Base-by-base conservation (phyloP, 805 yeast species). In the Metschnikowia drakensbergensis region DNA sequence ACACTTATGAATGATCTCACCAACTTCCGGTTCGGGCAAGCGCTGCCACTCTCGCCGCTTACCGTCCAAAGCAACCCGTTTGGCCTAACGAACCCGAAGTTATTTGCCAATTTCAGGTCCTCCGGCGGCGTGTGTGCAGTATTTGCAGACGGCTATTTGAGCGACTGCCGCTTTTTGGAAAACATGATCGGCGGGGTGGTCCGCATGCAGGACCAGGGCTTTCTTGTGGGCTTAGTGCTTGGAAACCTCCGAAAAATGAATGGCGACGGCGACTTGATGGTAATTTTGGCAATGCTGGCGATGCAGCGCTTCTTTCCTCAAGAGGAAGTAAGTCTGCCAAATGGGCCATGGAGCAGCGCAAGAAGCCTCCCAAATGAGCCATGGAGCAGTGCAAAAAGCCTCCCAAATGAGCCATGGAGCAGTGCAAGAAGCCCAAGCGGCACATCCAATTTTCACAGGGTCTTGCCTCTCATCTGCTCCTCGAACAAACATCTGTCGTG, bases 251-350 rank as follows among this genome's bases (percentile, higher is more conserved):
- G 67, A 10, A 72, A 72, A 49, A 46, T 48, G 31, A 68, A 74
- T 50, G 79, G 79, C 6, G 77, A 73, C 45, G 81, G 81, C 3
- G 79, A 75, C 39, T 54, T 76, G 43, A 49, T 68, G 5, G 54
- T 66, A 23, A 53, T 71, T 3, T 32, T 42, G 45, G 27, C 38
- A n/a, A 26, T 17, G 43, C 36, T 23, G 23, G 36, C 36, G 17
- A 4, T 33, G 8, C 28, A 9, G 25, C 33, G 7, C 11, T 22
- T 28, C 5, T 37, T 37, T 13, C 41, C 36, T 10, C 6, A n/a
- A 25, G 4, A 3, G 9, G 39, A 35, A 1, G 4, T 11, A 5
- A 31, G 6, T 3, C 39, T 8, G n/a, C 9, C 23, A 11, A 8
- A 13, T 23, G 10, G 10, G 9, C 0, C 36, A 17, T 17, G 17